Evolutionary conservation across 2,329 filamentous ascomycete species (phyloP).

Genomic region (Apiospora koreana): DNA sequence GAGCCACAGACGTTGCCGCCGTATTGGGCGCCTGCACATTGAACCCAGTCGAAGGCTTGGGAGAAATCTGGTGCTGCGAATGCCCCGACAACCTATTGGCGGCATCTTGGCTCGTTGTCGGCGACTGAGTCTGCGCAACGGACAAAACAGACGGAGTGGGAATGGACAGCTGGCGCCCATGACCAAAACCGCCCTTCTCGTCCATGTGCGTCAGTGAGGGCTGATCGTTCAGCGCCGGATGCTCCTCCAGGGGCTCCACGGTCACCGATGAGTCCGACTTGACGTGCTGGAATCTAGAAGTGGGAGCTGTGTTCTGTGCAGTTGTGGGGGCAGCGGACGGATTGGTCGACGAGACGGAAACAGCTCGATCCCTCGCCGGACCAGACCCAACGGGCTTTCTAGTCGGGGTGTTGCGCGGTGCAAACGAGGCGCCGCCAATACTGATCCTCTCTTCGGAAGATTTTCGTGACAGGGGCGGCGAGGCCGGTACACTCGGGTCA

Average conservation of each 20-base stretch:
- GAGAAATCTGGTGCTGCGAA: background rate
- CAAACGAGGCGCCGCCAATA: slow-evolving; percentile 15
- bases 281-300: background rate
- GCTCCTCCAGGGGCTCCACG: background rate
- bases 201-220: background rate
- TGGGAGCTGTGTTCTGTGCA: background rate
- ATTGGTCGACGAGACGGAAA: slow-evolving; percentile 20
- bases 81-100: background rate
- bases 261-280: background rate
- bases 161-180: background rate
- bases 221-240: slow-evolving; percentile 1
- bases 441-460: slow-evolving; percentile 23
- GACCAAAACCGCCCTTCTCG: background rate
- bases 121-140: background rate
- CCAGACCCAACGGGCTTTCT: slow-evolving; percentile 34
- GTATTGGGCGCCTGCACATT: background rate
- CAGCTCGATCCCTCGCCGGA: slow-evolving; percentile 19
- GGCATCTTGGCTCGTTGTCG: background rate
- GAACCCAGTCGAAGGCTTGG: background rate
- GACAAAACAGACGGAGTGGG: background rate
- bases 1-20: background rate
- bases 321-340: slow-evolving; percentile 7
- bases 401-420: slow-evolving; percentile 24
- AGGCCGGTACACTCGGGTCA: background rate
- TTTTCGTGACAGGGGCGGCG: slow-evolving; percentile 18